Evolutionary conservation across 352 stramenopile genomes (phyloP).

Genomic region (Phytophthora capsici): DNA sequence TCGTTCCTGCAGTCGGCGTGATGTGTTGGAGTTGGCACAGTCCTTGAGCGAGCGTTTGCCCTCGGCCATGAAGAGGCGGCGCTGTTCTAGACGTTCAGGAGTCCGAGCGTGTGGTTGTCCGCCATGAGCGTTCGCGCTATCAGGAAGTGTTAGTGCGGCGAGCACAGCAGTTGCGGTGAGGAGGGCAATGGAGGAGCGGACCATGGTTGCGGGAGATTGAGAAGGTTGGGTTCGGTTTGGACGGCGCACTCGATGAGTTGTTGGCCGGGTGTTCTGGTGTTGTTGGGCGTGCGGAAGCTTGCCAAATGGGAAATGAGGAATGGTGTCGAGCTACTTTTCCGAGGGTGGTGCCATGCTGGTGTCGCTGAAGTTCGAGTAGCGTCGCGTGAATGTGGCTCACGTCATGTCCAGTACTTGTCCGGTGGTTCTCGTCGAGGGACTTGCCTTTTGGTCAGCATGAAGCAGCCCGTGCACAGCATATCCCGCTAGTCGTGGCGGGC

Average conservation of each 20-base stretch:
- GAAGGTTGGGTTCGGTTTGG: not conserved
- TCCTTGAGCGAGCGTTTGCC: not conserved
- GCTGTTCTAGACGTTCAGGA: conserved; percentile 11
- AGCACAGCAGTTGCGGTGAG: conserved; percentile 3
- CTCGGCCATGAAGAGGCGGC: conserved; percentile 25
- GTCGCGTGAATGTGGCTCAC: not conserved
- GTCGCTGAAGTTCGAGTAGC: too few relatives aligned
- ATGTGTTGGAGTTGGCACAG: not conserved
- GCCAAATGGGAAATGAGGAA: not conserved
- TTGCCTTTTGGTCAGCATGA: not conserved
- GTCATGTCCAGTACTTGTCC: not conserved
- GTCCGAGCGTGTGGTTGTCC: not conserved
- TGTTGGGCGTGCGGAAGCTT: not conserved
- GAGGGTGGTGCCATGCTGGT: not conserved
- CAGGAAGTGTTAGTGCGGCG: not conserved
- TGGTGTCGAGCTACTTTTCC: not conserved
- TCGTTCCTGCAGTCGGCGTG: conserved; percentile 17
- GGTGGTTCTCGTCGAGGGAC: not conserved
- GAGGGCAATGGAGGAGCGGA: not conserved
- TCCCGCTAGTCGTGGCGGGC: not conserved
- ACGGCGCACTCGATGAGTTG: not conserved
- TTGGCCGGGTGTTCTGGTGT: not conserved
- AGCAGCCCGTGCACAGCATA: not conserved
- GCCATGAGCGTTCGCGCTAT: conserved; percentile 1
- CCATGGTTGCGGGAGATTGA: conserved; percentile 2